Evolutionary conservation across 805 yeast species (phyloP), one percentile per base, ranked within the genome.

Genomic region (Lipomyces chichibuensis): DNA sequence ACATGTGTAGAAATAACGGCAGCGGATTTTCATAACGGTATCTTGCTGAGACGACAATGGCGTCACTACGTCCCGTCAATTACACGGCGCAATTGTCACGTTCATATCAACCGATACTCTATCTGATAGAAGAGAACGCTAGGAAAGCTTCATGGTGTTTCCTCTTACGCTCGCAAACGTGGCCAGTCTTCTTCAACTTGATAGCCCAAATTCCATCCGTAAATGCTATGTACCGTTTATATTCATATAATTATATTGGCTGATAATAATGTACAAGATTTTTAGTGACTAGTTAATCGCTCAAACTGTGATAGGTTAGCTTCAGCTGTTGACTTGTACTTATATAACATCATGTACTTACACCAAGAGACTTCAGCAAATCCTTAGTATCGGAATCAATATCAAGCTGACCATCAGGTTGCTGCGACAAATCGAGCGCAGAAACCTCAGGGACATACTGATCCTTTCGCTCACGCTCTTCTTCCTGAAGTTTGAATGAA

Each of bases 381-480:
- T 90, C 95, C 81, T 92, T 92, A 80, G 98, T 94, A 85, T 92
- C 97, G 81, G 90, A 86, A 84, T 94, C 99, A 81, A 94, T 96
- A 85, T 91, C 93, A 83, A 95, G 91, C 81, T 90, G 95, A 82
- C 92, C 92, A 85, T 92, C 92, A 82, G 95, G 88, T 89, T 91
- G 91, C 65, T 65, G 69, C 77, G 96, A 88, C 81, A 95, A 90
- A 87, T 95, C 98, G 83, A 95, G 91, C 84, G 99, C 99, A 81
- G 99, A 96, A 81, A 93, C 96, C 84, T 93, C 98, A 85, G 99
- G 99, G 80, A 96, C 99, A 86, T 93, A 95, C 87, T 95, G 99
- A 86, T 95, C 73, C 87, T 96, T 95, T 87, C 99, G 91, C 88
- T 95, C 99, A 89, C 99, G 94, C 90, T 95, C 99, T 87, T 95